These are phyloP conservation scores for Trichoderma koningiopsis DNA, from an alignment of 2,329 filamentous ascomycete species.

Conservation along the genomic window DNA sequence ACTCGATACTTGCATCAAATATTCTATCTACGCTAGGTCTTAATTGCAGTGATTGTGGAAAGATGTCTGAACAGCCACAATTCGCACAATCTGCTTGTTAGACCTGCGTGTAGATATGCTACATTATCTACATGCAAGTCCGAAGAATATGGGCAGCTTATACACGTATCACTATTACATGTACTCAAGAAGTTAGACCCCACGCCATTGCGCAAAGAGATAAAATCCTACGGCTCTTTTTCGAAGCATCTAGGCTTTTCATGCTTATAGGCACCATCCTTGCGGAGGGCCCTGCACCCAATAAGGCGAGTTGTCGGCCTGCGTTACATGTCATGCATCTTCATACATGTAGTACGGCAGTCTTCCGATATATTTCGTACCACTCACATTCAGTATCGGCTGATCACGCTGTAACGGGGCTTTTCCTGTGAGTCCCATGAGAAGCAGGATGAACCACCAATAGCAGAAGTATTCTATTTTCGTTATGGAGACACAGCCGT, in stretches of 20 bases:
- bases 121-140: background rate
- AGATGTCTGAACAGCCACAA: background rate
- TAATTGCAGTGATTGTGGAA: background rate
- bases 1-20: background rate
- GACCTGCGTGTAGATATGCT: background rate
- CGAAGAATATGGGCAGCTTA: background rate
- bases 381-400: background rate
- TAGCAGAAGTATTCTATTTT: background rate
- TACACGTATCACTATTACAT: background rate
- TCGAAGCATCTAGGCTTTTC: background rate
- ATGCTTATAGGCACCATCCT: background rate
- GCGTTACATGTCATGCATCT: background rate
- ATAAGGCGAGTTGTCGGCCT: background rate
- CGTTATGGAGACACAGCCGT: slow-evolving; percentile 1
- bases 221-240: background rate
- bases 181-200: background rate
- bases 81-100: background rate
- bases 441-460: background rate
- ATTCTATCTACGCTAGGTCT: background rate
- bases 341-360: background rate
- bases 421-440: background rate
- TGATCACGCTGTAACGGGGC: background rate
- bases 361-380: background rate
- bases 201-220: background rate
- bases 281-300: background rate